Base-by-base conservation (phyloP, 176 grass and related monocot genomes). In the Avena insularis region DNA sequence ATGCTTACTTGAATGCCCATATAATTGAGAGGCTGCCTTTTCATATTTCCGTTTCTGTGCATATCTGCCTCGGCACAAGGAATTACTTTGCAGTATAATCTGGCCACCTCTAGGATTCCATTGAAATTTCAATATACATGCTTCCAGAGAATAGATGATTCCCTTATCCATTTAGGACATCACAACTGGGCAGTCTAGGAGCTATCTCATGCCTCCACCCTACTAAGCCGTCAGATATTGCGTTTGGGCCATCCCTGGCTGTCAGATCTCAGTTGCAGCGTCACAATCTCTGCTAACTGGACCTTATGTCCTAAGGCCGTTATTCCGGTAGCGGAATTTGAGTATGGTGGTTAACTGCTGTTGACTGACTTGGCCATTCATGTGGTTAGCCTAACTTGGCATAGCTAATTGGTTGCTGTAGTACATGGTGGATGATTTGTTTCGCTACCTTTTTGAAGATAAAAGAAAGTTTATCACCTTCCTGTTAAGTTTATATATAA, bases 1-100 rank as follows among this genome's bases (percentile, higher is more conserved):
- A 33, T 86, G n/a, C 14, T 79, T 70, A 58, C 60, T 40, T 65
- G 31, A 55, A 85, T 4, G 9, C 9, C 20, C 31, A 43, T 55
- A 67, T 62, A n/a, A 31, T 75, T n/a, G 25, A 82, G 48, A 72
- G 35, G 38, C 23, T 61, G 25, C 19, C 36, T 40, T 78, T 67
- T 77, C 27, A 66, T 65, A 77, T 77, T 38, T 73, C 69, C 12
- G 12, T 15, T 54, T 65, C 19, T 53, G 46, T 1, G 29, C 59
- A 50, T 59, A 62, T 27, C 59, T 53, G 48, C 72, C 45, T 85
- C 3, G 17, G 36, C 76, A 14, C 58, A 53, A 85, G 73, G 45
- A 46, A 17, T 61, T 60, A 17, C 21, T 20, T 49, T 75, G 40
- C 6, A 9, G 45, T 63, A 62, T 63, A 60, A 61, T 75, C 56